Base-by-base conservation (phyloP, 2,329 filamentous ascomycete genomes). In the Hypoxylon rubiginosum region DNA sequence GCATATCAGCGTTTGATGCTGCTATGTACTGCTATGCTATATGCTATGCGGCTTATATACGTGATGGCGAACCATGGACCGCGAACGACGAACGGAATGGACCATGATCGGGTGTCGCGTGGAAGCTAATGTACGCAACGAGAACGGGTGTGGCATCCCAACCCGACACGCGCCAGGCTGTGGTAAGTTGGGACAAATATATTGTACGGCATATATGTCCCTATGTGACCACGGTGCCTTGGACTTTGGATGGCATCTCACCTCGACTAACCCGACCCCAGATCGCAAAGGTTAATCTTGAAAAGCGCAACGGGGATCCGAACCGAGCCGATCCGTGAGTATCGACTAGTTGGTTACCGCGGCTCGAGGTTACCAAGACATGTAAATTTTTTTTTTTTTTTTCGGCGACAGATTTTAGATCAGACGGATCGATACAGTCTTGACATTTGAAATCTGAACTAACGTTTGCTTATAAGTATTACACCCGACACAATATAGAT, bases 91-190 rank as follows among this genome's bases (percentile, higher is more conserved):
- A 50, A 32, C 46, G 15, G 7, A 11, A 49, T 45, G 55, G 51
- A 28, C 67, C 61, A 65, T 67, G 67, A 62, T 69, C 61, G 62
- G 43, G 17, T 21, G 52, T 55, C 52, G 39, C 52, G 50, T 66
- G 66, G 66, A 59, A 57, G 66, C 66, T 60, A 64, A 62, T 69
- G 59, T 64, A 67, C 62, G 32, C 51, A 59, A 64, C 2, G 57
- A 58, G 41, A 55, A 53, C 58, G 62, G 56, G 58, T 56, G 58
- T 65, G 41, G 41, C 57, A 58, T 59, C 50, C 62, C 59, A 57
- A 52, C 56, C 59, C 55, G 56, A 56, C 30, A 50, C 45, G 54
- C 39, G 24, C 24, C 21, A 6, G 41, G 56, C 24, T 58, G 49
- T 60, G 67, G 67, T 67, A 69, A 60, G 62, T 54, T 58, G 24